These are phyloP conservation scores for Dactylellina sp. DNA, from an alignment of 2,329 filamentous ascomycete genomes.

Conservation along the genomic window DNA sequence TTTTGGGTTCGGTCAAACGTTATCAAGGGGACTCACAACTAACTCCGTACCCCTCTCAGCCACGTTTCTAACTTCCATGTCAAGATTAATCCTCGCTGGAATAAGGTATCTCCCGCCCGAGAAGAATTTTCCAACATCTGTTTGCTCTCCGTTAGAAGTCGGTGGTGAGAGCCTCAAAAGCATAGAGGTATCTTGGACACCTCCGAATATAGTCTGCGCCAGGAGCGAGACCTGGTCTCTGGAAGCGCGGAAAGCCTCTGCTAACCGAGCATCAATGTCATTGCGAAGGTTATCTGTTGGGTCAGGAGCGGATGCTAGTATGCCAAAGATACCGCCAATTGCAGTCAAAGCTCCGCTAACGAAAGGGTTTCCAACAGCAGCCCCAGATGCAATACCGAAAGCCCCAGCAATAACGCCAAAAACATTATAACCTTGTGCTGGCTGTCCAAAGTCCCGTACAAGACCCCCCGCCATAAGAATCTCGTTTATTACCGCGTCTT, in stretches of 20 bases:
- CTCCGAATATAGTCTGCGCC: constrained; percentile 13
- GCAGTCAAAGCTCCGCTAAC: constrained; percentile 23
- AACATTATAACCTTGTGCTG: constrained; percentile 20
- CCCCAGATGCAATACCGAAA: constrained; percentile 21
- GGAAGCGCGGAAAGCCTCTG: constrained; percentile 21
- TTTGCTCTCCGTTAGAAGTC: constrained; percentile 4
- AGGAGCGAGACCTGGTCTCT: constrained; percentile 8
- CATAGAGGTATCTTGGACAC: constrained; percentile 10
- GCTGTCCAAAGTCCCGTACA: constrained; percentile 27
- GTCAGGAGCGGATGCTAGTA: constrained; percentile 18
- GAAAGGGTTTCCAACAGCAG: constrained; percentile 11
- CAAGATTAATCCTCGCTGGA: constrained; percentile 6
- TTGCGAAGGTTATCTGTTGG: constrained; percentile 23
- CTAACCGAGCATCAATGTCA: constrained; percentile 35
- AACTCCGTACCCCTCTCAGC: neutral
- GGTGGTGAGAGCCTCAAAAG: constrained; percentile 12
- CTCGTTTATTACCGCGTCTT: constrained; percentile 32
- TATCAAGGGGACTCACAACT: constrained; percentile 5
- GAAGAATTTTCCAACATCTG: constrained; percentile 28
- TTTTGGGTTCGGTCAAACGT: too few relatives aligned
- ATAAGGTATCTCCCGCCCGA: constrained; percentile 31
- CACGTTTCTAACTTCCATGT: neutral
- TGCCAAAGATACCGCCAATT: constrained; percentile 18
- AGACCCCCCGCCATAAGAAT: constrained; percentile 21
- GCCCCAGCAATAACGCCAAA: constrained; percentile 33